phyloP scores from a whole-genome alignment of 2,329 filamentous ascomycete genomes.

The Penicillium sp. region DNA sequence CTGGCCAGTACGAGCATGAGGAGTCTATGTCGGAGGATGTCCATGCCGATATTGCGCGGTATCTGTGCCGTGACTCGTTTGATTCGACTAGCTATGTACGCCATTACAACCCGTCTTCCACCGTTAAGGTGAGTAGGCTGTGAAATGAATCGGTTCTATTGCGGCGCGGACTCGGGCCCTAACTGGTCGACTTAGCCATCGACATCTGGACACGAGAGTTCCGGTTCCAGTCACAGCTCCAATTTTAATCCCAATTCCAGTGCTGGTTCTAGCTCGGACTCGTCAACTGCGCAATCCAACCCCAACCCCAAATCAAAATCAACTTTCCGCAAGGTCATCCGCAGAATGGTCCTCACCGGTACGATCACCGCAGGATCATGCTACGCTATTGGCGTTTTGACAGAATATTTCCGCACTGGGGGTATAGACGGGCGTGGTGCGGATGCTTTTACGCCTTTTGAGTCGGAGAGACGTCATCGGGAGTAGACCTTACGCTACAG shows the following conservation, averaged over 20 bases:
- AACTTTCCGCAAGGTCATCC: slow-evolving; percentile 31
- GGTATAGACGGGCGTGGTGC: slow-evolving; percentile 46
- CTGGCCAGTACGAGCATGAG: slow-evolving; percentile 8
- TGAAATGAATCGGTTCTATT: slow-evolving; percentile 29
- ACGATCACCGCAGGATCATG: slow-evolving; percentile 45
- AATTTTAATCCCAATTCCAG: not conserved
- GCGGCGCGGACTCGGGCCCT: slow-evolving; percentile 31
- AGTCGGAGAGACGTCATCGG: slow-evolving; percentile 42
- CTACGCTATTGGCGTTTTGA: slow-evolving; percentile 50
- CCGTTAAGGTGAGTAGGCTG: slow-evolving; percentile 32
- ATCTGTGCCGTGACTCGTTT: slow-evolving; percentile 21
- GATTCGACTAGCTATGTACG: slow-evolving; percentile 3
- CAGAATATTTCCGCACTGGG: slow-evolving; percentile 51
- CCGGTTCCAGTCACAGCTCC: not conserved
- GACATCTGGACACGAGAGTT: not conserved
- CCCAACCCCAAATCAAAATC: slow-evolving; percentile 20
- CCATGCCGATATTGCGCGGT: slow-evolving; percentile 20
- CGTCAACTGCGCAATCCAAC: not conserved
- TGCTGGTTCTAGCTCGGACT: not conserved
- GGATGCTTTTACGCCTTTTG: slow-evolving; percentile 48
- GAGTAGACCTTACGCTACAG: slow-evolving; percentile 14
- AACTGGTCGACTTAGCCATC: slow-evolving; percentile 36
- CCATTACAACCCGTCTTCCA: slow-evolving; percentile 18
- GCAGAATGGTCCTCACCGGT: slow-evolving; percentile 45
- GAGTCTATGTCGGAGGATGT: not conserved